Percentiles rank a stretch among this genome's conserved stretches.
Conservation (phyloP, 345 rosid species). For the Noccaea bulbosa region DNA sequence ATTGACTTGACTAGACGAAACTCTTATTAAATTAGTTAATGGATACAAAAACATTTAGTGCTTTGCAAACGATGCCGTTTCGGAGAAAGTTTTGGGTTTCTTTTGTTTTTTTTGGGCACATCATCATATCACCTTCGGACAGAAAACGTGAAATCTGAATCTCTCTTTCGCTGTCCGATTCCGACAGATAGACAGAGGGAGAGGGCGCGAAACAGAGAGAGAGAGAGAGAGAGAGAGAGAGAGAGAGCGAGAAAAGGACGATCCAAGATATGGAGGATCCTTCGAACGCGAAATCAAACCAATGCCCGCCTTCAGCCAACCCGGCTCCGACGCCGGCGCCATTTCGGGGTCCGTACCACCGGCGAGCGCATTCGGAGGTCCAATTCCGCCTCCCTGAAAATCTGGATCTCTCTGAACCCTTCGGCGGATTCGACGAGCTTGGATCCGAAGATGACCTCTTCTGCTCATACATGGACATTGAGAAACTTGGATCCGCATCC, state of each 20-base stretch:
- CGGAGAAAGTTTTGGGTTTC: neutral
- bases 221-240: slow-evolving; percentile 17
- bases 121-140: slow-evolving; percentile 25
- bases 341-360: slow-evolving; percentile 61
- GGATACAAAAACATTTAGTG: neutral
- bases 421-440: slow-evolving; percentile 56
- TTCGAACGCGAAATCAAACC: slow-evolving; percentile 37
- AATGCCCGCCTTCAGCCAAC: slow-evolving; percentile 32
- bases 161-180: slow-evolving; percentile 43
- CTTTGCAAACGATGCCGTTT: slow-evolving; percentile 16
- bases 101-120: neutral
- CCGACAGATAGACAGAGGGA: slow-evolving; percentile 38
- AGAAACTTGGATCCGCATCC: slow-evolving; percentile 67
- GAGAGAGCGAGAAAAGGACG: slow-evolving; percentile 8
- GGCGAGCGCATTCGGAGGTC: slow-evolving; percentile 82
- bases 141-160: slow-evolving; percentile 41
- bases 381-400: slow-evolving; percentile 82
- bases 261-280: slow-evolving; percentile 52
- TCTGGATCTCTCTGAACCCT: slow-evolving; percentile 66
- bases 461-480: slow-evolving; percentile 81
- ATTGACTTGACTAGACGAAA: neutral
- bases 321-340: slow-evolving; percentile 33
- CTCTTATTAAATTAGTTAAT: neutral
- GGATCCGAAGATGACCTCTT: slow-evolving; percentile 86
- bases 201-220: slow-evolving; percentile 29